Percentiles rank a stretch among this genome's conserved stretches.
Conservation (phyloP, 2,329 filamentous ascomycete species). For the Aspergillus niger region DNA sequence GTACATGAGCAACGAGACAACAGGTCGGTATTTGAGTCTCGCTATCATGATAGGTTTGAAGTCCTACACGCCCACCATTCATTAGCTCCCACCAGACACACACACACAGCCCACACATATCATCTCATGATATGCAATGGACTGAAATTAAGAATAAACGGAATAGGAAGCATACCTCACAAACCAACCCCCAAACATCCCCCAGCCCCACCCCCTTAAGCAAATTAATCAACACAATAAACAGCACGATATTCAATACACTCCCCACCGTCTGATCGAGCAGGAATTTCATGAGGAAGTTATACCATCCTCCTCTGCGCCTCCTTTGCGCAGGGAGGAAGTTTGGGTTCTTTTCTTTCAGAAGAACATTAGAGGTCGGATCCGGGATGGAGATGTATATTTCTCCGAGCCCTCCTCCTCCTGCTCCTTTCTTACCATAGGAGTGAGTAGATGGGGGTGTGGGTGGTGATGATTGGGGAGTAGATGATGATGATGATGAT, state of each 20-base stretch:
- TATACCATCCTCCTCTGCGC: conserved; percentile 46
- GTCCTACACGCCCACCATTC: conserved; percentile 46
- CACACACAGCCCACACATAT: no score
- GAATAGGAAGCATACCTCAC: conserved; percentile 32
- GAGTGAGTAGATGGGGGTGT: no score
- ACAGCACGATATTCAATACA: conserved; percentile 58
- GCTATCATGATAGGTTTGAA: conserved; percentile 67
- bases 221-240: conserved; percentile 57
- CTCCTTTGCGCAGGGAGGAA: no score
- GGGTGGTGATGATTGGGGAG: not conserved
- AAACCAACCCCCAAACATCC: conserved; percentile 32
- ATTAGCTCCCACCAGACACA: no score
- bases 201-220: conserved; percentile 36
- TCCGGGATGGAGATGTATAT: not conserved
- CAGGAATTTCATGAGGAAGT: conserved; percentile 56
- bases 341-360: conserved; percentile 13
- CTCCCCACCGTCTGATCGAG: conserved; percentile 61
- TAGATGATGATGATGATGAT: not conserved
- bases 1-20: conserved; percentile 70
- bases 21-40: conserved; percentile 72
- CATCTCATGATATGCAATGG: not conserved
- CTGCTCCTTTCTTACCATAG: not conserved
- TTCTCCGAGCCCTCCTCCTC: not conserved
- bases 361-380: not conserved
- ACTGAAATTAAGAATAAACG: not conserved